Evolutionary conservation across 441 rosid species (phyloP), one percentile per base, ranked within the genome.

Genomic region (Bocquillonia castaneifolia): DNA sequence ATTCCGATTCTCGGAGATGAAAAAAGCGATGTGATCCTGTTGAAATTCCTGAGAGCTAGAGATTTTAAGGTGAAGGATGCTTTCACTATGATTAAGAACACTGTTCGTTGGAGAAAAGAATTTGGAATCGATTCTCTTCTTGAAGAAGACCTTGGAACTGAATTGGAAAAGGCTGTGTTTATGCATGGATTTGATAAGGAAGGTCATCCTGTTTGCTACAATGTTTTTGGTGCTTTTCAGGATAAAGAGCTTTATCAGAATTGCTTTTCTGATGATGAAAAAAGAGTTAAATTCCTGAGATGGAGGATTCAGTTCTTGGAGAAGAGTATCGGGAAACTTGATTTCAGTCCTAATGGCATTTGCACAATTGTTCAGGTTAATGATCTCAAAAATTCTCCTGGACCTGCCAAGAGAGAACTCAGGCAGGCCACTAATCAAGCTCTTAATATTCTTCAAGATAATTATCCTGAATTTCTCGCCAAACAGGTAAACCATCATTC

Each of bases 221-320:
- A 92, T 52, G 90, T 84, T 50, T 90, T 81, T 20, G 95, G 98
- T 3, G 95, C 84, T 84, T 90, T 92, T 64, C 92, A 85, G 78
- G 81, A 84, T 74, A 88, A 86, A 67, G 86, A 84, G 56, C 78
- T 90, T 75, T 88, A 90, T 68, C 77, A 77, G 65, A 86, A 87
- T 6, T 78, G 87, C n/a, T 88, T 92, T 44, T 79, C 90, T 0
- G 86, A 84, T 66, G 97, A 81, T 57, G 94, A 84, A 64, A 92
- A 86, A 82, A 69, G 97, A 65, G 77, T 74, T 70, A 78, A 76
- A 72, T 92, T 92, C 68, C 76, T 92, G 75, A 77, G 85, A 37
- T 92, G 96, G 92, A 79, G 96, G 77, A 85, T 85, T 76, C 97
- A 89, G 84, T 88, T 86, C 85, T 77, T 92, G 77, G 97, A 92